A percentile compares a stretch with the other conserved stretches of the same genome.
Conservation (phyloP, 805 yeast species). For the Candida boidinii region DNA sequence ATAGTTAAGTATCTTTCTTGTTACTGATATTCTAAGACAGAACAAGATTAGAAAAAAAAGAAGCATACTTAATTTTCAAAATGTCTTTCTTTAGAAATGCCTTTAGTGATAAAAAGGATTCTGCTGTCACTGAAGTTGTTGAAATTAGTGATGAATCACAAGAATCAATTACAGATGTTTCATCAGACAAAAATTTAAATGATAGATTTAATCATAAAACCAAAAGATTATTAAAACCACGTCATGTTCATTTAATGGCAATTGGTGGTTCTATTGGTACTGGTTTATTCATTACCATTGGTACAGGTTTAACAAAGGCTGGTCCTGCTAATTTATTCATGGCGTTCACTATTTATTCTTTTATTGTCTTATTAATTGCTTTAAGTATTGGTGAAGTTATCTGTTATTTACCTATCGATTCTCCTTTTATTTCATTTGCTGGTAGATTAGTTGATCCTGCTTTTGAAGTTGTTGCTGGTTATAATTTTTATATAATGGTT, state of each 20-base stretch:
- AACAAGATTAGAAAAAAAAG: no score
- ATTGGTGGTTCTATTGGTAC: conserved; percentile 82
- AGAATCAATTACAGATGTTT: no score
- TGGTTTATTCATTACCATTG: conserved; percentile 68
- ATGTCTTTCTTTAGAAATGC: no score
- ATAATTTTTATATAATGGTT: conserved; percentile 72
- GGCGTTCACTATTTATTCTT: conserved; percentile 59
- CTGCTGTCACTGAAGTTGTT: no score
- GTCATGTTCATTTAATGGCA: conserved; percentile 74
- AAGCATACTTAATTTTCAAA: no score
- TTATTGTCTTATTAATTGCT: conserved; percentile 60
- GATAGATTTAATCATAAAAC: no score
- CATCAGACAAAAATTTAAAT: no score
- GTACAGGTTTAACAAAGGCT: conserved; percentile 51
- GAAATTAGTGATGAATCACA: no score
- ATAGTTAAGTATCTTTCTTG: no score
- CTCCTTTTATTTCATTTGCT: conserved; percentile 69
- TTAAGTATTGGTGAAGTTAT: conserved; percentile 74
- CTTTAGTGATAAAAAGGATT: no score
- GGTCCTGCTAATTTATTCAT: conserved; percentile 67
- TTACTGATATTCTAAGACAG: no score
- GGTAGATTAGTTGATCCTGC: conserved; percentile 74
- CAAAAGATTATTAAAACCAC: conserved; percentile 43
- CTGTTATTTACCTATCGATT: conserved; percentile 63
- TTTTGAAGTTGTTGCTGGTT: conserved; percentile 65